A percentile compares a stretch with the other conserved stretches of the same genome.
These are phyloP conservation scores for Grosmannia clavigera DNA, from an alignment of 2,329 filamentous ascomycete species.

Conservation along the genomic window DNA sequence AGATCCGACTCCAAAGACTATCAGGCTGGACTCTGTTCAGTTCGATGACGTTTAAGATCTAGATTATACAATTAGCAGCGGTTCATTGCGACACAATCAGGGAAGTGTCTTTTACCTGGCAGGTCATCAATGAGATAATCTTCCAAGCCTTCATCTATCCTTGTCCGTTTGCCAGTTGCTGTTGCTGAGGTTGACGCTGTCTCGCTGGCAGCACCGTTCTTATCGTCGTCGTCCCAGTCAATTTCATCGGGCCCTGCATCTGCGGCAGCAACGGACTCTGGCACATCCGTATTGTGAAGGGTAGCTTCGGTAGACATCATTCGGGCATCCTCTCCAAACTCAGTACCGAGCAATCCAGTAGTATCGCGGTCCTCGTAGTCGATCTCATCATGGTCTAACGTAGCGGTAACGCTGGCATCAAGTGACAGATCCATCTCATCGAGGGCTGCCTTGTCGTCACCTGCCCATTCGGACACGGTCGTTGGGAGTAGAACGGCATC, in stretches of 20 bases:
- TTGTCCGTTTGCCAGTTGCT: constrained; percentile 19
- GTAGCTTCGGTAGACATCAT: background rate
- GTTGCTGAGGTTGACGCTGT: constrained; percentile 14
- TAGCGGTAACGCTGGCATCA: constrained; percentile 17
- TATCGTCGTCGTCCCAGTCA: constrained; percentile 24
- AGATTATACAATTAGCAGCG: background rate
- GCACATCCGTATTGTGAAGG: constrained; percentile 5
- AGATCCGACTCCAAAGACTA: background rate
- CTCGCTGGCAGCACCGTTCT: constrained; percentile 16
- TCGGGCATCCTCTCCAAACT: background rate
- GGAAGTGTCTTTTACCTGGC: constrained; percentile 20
- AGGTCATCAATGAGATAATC: constrained; percentile 12
- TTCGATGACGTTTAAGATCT: constrained; percentile 41
- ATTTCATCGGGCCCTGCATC: constrained; percentile 18
- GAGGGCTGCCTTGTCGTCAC: background rate
- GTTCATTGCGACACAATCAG: background rate
- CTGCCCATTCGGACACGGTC: background rate
- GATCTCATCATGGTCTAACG: constrained; percentile 24
- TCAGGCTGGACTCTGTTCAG: constrained; percentile 10
- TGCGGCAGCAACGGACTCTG: background rate
- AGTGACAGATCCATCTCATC: constrained; percentile 1
- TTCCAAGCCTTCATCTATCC: constrained; percentile 14
- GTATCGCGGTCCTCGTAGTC: constrained; percentile 18
- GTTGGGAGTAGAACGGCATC: background rate
- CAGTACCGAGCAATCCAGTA: background rate